phyloP scores from a whole-genome alignment of 208 protist genomes.

The Phytomonas sp. region DNA sequence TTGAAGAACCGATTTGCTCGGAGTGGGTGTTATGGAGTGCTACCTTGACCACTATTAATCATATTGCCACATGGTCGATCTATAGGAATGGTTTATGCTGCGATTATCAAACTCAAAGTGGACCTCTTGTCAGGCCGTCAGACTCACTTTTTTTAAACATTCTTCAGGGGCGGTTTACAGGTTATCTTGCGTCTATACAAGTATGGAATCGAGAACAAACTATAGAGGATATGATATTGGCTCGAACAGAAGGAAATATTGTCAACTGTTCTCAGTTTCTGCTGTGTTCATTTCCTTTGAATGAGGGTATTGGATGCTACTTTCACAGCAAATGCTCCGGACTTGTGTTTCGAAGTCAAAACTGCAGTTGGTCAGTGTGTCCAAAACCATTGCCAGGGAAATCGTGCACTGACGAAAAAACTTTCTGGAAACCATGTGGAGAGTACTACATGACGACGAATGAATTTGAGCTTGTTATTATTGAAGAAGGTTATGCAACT shows the following conservation, averaged over 20 bases:
- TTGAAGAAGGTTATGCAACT: slow-evolving; percentile 66
- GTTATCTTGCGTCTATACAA: slow-evolving; percentile 32
- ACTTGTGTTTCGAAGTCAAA: slow-evolving; percentile 37
- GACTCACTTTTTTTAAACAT: slow-evolving; percentile 10
- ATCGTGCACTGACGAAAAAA: slow-evolving; percentile 11
- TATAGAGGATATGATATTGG: slow-evolving; percentile 27
- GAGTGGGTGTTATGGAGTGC: slow-evolving; percentile 76
- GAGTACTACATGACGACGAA: slow-evolving; percentile 66
- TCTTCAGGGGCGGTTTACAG: slow-evolving; percentile 20
- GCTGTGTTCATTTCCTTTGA: slow-evolving; percentile 51
- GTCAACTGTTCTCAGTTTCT: slow-evolving; percentile 27
- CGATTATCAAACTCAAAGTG: slow-evolving; percentile 33
- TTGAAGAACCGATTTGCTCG: slow-evolving; percentile 42
- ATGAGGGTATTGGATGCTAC: slow-evolving; percentile 63
- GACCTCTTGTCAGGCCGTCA: slow-evolving; percentile 29
- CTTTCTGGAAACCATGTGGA: slow-evolving; percentile 30
- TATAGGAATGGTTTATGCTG: slow-evolving; percentile 56
- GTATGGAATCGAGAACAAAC: slow-evolving; percentile 39
- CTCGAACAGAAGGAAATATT: background rate
- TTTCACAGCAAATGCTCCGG: slow-evolving; percentile 32
- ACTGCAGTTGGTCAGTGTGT: slow-evolving; percentile 33
- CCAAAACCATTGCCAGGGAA: slow-evolving; percentile 23
- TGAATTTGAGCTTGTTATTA: slow-evolving; percentile 55
- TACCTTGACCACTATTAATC: slow-evolving; percentile 38
- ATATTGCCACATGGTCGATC: slow-evolving; percentile 60